Conservation (phyloP, 768 basidiomycete genomes). For the Rhodotorula sphaerocarpa region DNA sequence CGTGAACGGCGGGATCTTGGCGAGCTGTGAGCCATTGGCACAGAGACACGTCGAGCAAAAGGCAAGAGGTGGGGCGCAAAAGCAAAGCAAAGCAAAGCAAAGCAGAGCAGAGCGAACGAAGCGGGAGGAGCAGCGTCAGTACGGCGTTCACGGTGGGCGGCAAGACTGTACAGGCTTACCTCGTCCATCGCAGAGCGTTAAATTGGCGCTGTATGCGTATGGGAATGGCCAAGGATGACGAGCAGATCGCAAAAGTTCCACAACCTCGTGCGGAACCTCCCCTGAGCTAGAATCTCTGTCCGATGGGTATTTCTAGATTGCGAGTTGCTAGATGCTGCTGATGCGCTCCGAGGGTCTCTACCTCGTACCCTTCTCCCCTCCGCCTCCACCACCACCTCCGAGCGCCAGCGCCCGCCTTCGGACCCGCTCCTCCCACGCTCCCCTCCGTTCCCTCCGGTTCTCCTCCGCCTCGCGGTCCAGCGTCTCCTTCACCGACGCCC, state of each 20-base stretch:
- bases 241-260: neutral
- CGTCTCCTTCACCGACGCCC: constrained; percentile 24
- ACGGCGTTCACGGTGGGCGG: neutral
- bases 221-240: too few relatives aligned
- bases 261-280: too few relatives aligned
- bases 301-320: too few relatives aligned
- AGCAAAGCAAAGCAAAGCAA: too few relatives aligned
- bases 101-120: neutral
- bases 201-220: too few relatives aligned
- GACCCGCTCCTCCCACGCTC: constrained; percentile 15
- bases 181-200: neutral
- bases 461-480: constrained; percentile 32
- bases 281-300: too few relatives aligned
- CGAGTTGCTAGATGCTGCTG: too few relatives aligned
- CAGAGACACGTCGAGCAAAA: neutral
- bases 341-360: too few relatives aligned
- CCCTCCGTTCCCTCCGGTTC: neutral
- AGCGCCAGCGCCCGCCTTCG: constrained; percentile 38
- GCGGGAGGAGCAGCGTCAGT: neutral
- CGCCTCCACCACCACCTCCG: neutral
- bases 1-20: constrained; percentile 76
- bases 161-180: neutral
- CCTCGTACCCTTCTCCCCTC: too few relatives aligned
- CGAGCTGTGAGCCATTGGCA: constrained; percentile 46
- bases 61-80: too few relatives aligned